phyloP scores from a whole-genome alignment of 331 rosid species.

The Acacia pycnantha region DNA sequence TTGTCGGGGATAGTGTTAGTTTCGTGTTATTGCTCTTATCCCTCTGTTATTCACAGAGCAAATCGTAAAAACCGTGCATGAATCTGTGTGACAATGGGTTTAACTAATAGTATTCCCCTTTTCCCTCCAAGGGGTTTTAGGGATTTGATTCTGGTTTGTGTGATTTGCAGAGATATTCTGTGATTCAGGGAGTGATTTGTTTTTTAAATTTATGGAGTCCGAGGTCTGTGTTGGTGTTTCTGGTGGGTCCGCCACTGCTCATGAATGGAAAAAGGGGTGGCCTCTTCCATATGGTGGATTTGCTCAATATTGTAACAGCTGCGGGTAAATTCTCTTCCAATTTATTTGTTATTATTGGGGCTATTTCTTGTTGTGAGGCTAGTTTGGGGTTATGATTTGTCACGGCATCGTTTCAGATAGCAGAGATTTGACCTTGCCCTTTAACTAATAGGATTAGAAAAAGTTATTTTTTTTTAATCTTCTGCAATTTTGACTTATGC shows the following conservation, averaged over 20 bases:
- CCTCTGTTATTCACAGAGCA: constrained; percentile 5
- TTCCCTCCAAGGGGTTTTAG: constrained; percentile 40
- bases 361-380: constrained; percentile 27
- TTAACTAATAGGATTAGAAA: constrained; percentile 5
- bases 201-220: constrained; percentile 64
- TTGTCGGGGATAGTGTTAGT: constrained; percentile 24
- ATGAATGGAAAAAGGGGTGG: constrained; percentile 92
- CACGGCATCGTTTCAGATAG: constrained; percentile 11
- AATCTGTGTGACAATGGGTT: constrained; percentile 13
- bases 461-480: background rate
- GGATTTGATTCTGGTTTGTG: constrained; percentile 49
- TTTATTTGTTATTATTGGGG: constrained; percentile 24
- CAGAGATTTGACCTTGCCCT: constrained; percentile 35
- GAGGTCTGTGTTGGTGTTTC: constrained; percentile 64
- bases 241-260: constrained; percentile 43
- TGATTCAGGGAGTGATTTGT: constrained; percentile 25
- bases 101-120: constrained; percentile 1
- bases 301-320: constrained; percentile 75
- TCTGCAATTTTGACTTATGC: constrained; percentile 25
- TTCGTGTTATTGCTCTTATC: constrained; percentile 3
- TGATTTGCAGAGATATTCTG: constrained; percentile 20
- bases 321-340: constrained; percentile 69
- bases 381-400: constrained; percentile 37
- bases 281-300: constrained; percentile 87
- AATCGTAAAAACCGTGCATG: constrained; percentile 43